These are phyloP conservation scores for Aureobasidium leucospermi DNA, from an alignment of 2,329 filamentous ascomycete genomes.

Conservation along the genomic window DNA sequence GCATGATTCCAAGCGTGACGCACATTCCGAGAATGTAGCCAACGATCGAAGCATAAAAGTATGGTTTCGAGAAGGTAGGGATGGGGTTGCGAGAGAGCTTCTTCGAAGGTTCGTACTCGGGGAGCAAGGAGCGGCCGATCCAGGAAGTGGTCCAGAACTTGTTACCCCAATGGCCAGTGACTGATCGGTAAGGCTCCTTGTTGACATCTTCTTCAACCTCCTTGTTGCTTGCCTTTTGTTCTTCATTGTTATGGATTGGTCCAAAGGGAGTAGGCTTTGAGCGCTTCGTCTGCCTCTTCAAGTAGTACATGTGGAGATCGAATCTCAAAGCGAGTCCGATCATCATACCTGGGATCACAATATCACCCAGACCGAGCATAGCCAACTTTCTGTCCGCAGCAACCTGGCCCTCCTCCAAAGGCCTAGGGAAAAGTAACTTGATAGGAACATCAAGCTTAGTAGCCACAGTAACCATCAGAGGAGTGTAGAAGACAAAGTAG, in stretches of 20 bases:
- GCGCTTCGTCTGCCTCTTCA: slow-evolving; percentile 49
- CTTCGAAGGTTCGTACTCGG: neutral
- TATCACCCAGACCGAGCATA: slow-evolving; percentile 91
- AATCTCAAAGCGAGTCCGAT: slow-evolving; percentile 84
- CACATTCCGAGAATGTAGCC: slow-evolving; percentile 77
- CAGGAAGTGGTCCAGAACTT: slow-evolving; percentile 61
- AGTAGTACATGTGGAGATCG: slow-evolving; percentile 79
- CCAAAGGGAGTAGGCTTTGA: slow-evolving; percentile 25
- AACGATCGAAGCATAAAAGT: slow-evolving; percentile 69
- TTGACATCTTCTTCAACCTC: slow-evolving; percentile 20
- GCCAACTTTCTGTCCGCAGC: slow-evolving; percentile 40
- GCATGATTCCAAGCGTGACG: slow-evolving; percentile 66
- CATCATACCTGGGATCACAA: slow-evolving; percentile 86
- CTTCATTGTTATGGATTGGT: slow-evolving; percentile 26
- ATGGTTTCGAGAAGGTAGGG: slow-evolving; percentile 66
- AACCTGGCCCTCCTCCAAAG: slow-evolving; percentile 41
- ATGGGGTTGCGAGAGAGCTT: slow-evolving; percentile 20
- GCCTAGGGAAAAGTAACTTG: slow-evolving; percentile 78
- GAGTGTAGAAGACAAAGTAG: slow-evolving; percentile 83
- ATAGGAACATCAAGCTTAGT: slow-evolving; percentile 86
- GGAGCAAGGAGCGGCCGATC: slow-evolving; percentile 2
- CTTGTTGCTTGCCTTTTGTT: slow-evolving; percentile 20
- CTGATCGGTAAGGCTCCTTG: slow-evolving; percentile 36
- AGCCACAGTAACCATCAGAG: slow-evolving; percentile 80
- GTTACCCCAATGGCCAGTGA: slow-evolving; percentile 74